phyloP scores from a whole-genome alignment of 345 rosid species.

The Corchorus capsularis region DNA sequence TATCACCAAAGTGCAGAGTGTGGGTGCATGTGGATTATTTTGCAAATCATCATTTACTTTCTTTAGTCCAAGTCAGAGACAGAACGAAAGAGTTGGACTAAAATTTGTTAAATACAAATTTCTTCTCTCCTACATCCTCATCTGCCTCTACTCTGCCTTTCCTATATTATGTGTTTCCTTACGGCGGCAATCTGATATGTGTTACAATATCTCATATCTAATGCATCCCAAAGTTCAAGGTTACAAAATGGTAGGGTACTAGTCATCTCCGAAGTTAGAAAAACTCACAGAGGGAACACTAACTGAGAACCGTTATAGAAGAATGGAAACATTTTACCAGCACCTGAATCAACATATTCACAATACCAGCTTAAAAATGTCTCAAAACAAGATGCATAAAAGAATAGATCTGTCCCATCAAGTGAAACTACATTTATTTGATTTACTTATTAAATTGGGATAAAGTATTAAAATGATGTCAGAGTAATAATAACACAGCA shows the following conservation, averaged over 20 bases:
- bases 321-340: constrained; percentile 60
- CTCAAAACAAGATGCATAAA: constrained; percentile 21
- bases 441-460: not conserved
- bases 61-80: not conserved
- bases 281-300: constrained; percentile 57
- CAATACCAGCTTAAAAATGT: constrained; percentile 43
- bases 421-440: constrained; percentile 9
- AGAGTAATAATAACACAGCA: not conserved
- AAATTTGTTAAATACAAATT: not conserved
- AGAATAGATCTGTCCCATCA: constrained; percentile 22
- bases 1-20: not conserved
- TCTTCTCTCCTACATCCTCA: not conserved
- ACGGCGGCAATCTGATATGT: not conserved
- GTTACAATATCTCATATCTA: not conserved
- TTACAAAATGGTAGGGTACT: constrained; percentile 14
- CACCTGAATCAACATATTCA: constrained; percentile 68
- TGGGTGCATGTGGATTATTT: not conserved
- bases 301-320: constrained; percentile 53
- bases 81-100: not conserved
- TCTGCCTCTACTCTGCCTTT: not conserved
- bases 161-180: not conserved
- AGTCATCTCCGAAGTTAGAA: constrained; percentile 45
- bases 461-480: not conserved
- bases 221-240: constrained; percentile 14
- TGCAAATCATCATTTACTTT: not conserved